Percentiles rank a stretch among this genome's conserved stretches.
phyloP scores from a whole-genome alignment of 2,329 filamentous ascomycete genomes.

The Xylariaceae sp. region DNA sequence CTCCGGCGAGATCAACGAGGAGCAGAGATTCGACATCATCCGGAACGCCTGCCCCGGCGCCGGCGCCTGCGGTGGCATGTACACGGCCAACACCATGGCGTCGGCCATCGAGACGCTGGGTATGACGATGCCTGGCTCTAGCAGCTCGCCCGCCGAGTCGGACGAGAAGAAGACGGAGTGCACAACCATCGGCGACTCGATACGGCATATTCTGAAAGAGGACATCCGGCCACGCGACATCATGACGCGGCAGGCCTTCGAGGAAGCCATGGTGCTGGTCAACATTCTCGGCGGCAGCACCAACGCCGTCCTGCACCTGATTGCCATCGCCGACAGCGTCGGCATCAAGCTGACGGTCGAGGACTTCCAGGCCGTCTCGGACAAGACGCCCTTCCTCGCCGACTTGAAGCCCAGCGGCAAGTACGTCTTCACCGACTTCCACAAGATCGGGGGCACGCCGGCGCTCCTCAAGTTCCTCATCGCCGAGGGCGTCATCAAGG shows the following conservation, averaged over 20 bases:
- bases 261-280: conserved; percentile 77
- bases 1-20: conserved; percentile 81
- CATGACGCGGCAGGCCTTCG: conserved; percentile 71
- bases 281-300: conserved; percentile 80
- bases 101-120: conserved; percentile 65
- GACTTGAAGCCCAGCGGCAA: conserved; percentile 81
- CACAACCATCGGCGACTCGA: conserved; percentile 60
- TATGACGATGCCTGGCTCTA: conserved; percentile 76
- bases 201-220: conserved; percentile 66
- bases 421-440: conserved; percentile 78
- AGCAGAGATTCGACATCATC: conserved; percentile 90
- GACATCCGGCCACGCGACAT: conserved; percentile 74
- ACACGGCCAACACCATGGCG: conserved; percentile 72
- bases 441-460: conserved; percentile 81
- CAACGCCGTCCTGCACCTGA: conserved; percentile 77
- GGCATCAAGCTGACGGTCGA: conserved; percentile 78
- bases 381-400: conserved; percentile 71
- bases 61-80: conserved; percentile 83
- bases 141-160: conserved; percentile 70
- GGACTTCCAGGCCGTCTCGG: conserved; percentile 76
- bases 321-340: conserved; percentile 75
- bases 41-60: conserved; percentile 79
- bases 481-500: conserved; percentile 74
- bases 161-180: conserved; percentile 67
- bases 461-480: conserved; percentile 82